A percentile compares a stretch with the other conserved stretches of the same genome.
Conservation (phyloP, 1,284 basidiomycete genomes). For the Cryptococcus sp. region DNA sequence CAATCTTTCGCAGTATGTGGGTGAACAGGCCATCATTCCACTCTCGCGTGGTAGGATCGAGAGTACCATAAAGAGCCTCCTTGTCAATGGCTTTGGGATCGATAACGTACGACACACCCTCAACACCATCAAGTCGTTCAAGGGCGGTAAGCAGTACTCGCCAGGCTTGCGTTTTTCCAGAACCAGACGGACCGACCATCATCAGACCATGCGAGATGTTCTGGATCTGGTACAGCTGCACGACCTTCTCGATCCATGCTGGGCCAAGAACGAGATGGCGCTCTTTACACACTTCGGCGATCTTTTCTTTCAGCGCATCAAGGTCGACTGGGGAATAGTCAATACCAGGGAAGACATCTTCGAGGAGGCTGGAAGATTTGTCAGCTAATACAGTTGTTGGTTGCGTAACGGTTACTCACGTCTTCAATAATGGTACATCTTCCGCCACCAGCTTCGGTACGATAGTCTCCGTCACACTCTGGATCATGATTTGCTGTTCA, state of each 20-base stretch:
- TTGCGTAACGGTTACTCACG: conserved; percentile 57
- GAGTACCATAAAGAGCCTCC: conserved; percentile 94
- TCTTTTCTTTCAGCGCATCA: conserved; percentile 78
- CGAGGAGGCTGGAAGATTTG: conserved; percentile 67
- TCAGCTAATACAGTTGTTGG: conserved; percentile 1
- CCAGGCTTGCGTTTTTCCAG: conserved; percentile 97
- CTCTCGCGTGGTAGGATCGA: conserved; percentile 96
- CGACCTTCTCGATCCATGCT: conserved; percentile 91
- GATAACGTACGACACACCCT: conserved; percentile 94
- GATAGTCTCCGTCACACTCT: conserved; percentile 99
- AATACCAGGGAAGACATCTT: conserved; percentile 97
- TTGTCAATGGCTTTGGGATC: conserved; percentile 99
- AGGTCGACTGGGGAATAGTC: conserved; percentile 88
- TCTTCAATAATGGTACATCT: conserved; percentile 90
- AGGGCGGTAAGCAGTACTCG: conserved; percentile 87
- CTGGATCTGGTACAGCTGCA: conserved; percentile 98
- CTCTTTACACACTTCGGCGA: conserved; percentile 83
- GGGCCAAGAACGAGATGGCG: conserved; percentile 81
- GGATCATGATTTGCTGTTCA: conserved; percentile 96
- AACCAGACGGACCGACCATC: conserved; percentile 99
- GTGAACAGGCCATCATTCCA: conserved; percentile 99
- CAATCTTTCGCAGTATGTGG: conserved; percentile 94
- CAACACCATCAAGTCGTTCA: conserved; percentile 85
- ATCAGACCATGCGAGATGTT: conserved; percentile 99
- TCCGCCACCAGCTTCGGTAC: conserved; percentile 97